Conservation (phyloP, 2,329 filamentous ascomycete species). For the Ceratocystis huliohia region DNA sequence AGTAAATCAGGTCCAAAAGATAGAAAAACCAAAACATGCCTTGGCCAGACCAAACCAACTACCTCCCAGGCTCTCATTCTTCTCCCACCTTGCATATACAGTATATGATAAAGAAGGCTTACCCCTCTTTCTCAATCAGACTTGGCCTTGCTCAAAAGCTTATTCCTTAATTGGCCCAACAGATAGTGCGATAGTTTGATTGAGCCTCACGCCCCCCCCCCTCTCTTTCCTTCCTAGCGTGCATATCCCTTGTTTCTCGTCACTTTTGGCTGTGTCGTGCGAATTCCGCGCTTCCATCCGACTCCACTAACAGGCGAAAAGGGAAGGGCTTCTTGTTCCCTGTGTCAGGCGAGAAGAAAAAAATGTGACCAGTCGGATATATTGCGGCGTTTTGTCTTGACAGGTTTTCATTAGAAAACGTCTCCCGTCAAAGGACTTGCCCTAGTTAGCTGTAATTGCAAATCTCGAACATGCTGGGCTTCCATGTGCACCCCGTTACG, state of each 20-base stretch:
- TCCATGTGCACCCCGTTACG: not conserved
- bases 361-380: not conserved
- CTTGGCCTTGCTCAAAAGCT: not conserved
- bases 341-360: not conserved
- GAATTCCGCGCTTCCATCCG: conserved; percentile 1
- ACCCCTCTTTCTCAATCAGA: conserved; percentile 6
- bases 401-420: not conserved
- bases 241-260: not conserved
- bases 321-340: not conserved
- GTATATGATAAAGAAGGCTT: not conserved
- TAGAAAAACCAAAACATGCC: not conserved
- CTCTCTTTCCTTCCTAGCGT: not conserved
- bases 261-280: not conserved
- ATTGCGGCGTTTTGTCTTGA: not conserved
- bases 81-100: not conserved
- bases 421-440: not conserved
- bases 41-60: not conserved
- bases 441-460: no score
- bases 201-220: not conserved
- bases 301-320: conserved; percentile 4
- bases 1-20: not conserved
- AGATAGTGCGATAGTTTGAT: not conserved
- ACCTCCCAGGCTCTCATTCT: not conserved
- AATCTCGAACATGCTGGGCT: not conserved
- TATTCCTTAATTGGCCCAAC: not conserved